Percentiles rank a stretch among this genome's conserved stretches.
These are phyloP conservation scores for Vaccinium darrowii DNA, from an alignment of 148 eudicot genomes.

Conservation along the genomic window DNA sequence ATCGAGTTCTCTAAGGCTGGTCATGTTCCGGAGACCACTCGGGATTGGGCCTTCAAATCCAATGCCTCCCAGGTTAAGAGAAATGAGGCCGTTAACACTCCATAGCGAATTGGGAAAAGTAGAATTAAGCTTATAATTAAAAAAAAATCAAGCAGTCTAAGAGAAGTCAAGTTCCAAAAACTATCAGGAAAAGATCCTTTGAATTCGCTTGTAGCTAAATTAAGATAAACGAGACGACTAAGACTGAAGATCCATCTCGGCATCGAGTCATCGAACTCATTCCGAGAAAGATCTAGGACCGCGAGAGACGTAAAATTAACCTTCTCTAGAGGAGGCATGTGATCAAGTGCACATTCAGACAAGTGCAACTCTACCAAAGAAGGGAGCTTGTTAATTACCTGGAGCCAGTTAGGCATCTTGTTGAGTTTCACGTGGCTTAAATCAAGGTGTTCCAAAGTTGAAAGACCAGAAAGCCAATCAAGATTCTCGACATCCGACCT, in stretches of 20 bases:
- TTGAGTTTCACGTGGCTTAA: not conserved
- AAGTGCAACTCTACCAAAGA: not conserved
- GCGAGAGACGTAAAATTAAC: not conserved
- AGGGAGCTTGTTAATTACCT: constrained; percentile 6
- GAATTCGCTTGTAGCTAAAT: not conserved
- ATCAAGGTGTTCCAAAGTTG: not conserved
- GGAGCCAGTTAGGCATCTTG: not conserved
- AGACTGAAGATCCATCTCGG: constrained; percentile 8
- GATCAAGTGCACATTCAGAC: not conserved
- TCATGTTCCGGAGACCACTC: not conserved
- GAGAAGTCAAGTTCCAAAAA: constrained; percentile 2
- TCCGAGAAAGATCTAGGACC: not conserved
- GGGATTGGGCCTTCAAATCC: not conserved
- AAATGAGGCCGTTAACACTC: not conserved
- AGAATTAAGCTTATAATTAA: not conserved
- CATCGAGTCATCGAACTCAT: not conserved
- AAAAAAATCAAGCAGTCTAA: not conserved
- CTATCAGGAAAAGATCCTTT: not conserved
- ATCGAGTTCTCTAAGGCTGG: not conserved
- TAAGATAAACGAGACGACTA: not conserved
- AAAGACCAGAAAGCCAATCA: constrained; percentile 4
- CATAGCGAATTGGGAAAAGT: not conserved
- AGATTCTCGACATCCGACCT: not conserved
- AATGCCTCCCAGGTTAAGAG: not conserved
- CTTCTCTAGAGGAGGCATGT: not conserved